Conservation (phyloP, 116 monocot species). For the Trichopus zeylanicus region DNA sequence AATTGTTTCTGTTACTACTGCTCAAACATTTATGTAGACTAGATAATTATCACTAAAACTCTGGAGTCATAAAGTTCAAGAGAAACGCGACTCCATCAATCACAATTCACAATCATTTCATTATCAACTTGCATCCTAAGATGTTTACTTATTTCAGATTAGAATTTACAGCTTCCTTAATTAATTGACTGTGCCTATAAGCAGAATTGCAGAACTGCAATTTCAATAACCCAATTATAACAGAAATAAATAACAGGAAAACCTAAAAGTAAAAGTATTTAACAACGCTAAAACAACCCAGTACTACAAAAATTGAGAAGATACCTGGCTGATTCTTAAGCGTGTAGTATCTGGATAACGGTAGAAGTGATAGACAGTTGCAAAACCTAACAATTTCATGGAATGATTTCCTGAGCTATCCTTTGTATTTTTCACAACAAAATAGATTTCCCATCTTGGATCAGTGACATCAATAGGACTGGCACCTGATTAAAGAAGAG, state of each 20-base stretch:
- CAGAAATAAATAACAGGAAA: too few relatives aligned
- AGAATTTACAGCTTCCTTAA: too few relatives aligned
- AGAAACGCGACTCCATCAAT: too few relatives aligned
- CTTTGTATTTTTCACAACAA: slow-evolving; percentile 42
- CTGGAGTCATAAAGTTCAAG: neutral
- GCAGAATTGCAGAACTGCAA: too few relatives aligned
- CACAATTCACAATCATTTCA: too few relatives aligned
- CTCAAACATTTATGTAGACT: neutral
- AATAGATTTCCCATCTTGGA: slow-evolving; percentile 85
- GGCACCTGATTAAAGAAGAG: slow-evolving; percentile 38
- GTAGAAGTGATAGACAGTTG: slow-evolving; percentile 71
- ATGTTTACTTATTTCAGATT: too few relatives aligned
- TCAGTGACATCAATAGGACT: slow-evolving; percentile 78
- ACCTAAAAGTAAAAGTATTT: too few relatives aligned
- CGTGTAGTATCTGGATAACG: slow-evolving; percentile 79
- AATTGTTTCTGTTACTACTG: neutral
- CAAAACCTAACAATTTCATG: slow-evolving; percentile 64
- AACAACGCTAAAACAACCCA: too few relatives aligned
- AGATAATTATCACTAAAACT: neutral
- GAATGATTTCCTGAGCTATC: slow-evolving; percentile 21
- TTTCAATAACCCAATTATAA: too few relatives aligned
- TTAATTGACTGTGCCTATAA: too few relatives aligned
- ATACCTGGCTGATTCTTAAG: slow-evolving; percentile 79
- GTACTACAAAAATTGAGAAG: slow-evolving; percentile 1
- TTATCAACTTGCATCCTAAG: too few relatives aligned